Percentiles rank a stretch among this genome's conserved stretches.
These are phyloP conservation scores for Pseudozyma pruni DNA, from an alignment of 1,284 basidiomycete species.

Conservation along the genomic window DNA sequence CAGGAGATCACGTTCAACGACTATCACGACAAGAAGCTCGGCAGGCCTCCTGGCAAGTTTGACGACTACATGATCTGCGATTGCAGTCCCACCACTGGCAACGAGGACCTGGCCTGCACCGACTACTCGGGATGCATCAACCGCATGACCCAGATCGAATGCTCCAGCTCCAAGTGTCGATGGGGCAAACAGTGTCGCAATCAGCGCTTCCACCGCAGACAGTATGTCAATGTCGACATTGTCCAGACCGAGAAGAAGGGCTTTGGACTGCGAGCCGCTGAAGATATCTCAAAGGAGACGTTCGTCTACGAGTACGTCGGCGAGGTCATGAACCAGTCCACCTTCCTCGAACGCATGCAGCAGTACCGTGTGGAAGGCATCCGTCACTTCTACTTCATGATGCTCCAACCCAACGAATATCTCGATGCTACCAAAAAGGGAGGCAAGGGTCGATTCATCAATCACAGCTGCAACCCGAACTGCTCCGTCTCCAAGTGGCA, in stretches of 20 bases:
- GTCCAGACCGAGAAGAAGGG: slow-evolving; percentile 96
- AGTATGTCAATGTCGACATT: slow-evolving; percentile 89
- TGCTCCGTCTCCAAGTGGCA: slow-evolving; percentile 99
- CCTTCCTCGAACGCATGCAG: slow-evolving; percentile 92
- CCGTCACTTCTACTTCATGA: slow-evolving; percentile 99
- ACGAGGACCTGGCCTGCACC: slow-evolving; percentile 77
- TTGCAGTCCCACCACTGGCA: slow-evolving; percentile 46
- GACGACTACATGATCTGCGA: slow-evolving; percentile 71
- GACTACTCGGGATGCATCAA: slow-evolving; percentile 94
- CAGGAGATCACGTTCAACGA: slow-evolving; percentile 79
- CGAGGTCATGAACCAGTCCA: slow-evolving; percentile 87
- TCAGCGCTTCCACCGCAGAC: slow-evolving; percentile 82
- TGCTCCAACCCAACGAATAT: slow-evolving; percentile 98
- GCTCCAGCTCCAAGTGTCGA: slow-evolving; percentile 85
- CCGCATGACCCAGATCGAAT: slow-evolving; percentile 95
- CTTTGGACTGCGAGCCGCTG: slow-evolving; percentile 84
- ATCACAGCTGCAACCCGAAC: slow-evolving; percentile 97
- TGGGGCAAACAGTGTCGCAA: slow-evolving; percentile 87
- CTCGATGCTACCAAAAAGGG: slow-evolving; percentile 98
- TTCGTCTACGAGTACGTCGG: slow-evolving; percentile 99
- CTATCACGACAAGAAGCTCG: slow-evolving; percentile 88
- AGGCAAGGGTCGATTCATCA: slow-evolving; percentile 94
- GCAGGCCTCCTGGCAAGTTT: slow-evolving; percentile 83
- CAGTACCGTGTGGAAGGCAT: slow-evolving; percentile 93
- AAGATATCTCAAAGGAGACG: slow-evolving; percentile 77